Conservation (phyloP, 2,329 filamentous ascomycete species). For the Aureobasidium subglaciale region DNA sequence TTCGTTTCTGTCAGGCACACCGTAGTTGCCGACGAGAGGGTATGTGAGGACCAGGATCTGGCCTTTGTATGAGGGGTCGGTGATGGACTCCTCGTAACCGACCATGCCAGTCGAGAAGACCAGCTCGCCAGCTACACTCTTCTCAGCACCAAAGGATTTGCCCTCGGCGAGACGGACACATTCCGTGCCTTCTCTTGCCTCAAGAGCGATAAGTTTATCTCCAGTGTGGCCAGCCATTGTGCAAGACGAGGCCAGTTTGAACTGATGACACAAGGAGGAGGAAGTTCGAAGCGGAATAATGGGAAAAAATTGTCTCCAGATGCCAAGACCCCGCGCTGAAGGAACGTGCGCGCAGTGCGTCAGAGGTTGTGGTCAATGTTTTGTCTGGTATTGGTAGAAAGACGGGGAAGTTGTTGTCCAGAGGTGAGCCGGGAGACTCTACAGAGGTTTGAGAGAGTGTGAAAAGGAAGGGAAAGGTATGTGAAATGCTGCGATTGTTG, state of each 20-base stretch:
- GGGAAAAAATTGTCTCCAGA: constrained; percentile 8
- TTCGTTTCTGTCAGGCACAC: constrained; percentile 79
- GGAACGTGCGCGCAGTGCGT: background rate
- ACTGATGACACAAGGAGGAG: constrained; percentile 15
- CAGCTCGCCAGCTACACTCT: constrained; percentile 90
- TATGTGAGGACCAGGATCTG: constrained; percentile 97
- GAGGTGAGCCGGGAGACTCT: background rate
- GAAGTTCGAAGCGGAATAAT: constrained; percentile 5
- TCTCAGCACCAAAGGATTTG: constrained; percentile 91
- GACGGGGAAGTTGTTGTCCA: background rate
- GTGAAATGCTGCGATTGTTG: background rate
- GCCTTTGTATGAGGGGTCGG: constrained; percentile 78
- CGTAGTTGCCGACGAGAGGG: constrained; percentile 93
- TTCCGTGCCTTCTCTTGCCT: constrained; percentile 79
- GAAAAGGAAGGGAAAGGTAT: too few species aligned
- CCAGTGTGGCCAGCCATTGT: constrained; percentile 19
- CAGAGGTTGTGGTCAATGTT: background rate
- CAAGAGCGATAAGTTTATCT: constrained; percentile 61
- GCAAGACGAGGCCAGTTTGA: constrained; percentile 12
- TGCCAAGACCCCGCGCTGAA: background rate
- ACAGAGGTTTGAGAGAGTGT: background rate
- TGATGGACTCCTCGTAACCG: constrained; percentile 90
- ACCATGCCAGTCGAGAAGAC: constrained; percentile 99
- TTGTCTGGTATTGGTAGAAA: background rate
- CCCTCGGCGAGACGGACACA: constrained; percentile 64